phyloP scores from a whole-genome alignment of 2,329 filamentous ascomycete species.

The Didymella exigua region DNA sequence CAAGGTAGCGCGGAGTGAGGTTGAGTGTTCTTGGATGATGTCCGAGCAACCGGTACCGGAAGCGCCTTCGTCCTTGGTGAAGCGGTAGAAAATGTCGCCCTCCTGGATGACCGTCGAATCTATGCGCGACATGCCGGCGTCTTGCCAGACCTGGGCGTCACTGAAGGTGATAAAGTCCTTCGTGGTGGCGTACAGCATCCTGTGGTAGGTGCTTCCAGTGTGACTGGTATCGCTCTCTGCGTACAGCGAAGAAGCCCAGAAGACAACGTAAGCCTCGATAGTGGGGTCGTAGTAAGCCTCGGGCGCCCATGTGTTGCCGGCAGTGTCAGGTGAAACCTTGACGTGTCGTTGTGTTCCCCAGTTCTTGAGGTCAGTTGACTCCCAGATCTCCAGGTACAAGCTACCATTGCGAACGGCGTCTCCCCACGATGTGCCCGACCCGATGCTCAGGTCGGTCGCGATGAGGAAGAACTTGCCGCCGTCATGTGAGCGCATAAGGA shows the following conservation, averaged over 20 bases:
- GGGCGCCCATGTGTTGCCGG: conserved; percentile 62
- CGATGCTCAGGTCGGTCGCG: conserved; percentile 61
- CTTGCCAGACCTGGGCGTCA: conserved; percentile 58
- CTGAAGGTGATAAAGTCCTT: conserved; percentile 59
- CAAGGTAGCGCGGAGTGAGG: conserved; percentile 50
- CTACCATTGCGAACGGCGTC: conserved; percentile 56
- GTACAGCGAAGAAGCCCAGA: conserved; percentile 58
- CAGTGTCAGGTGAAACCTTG: conserved; percentile 55
- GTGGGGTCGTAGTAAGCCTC: conserved; percentile 58
- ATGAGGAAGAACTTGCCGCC: conserved; percentile 60
- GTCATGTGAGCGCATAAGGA: conserved; percentile 58
- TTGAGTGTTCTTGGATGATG: conserved; percentile 60
- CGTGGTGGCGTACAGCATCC: conserved; percentile 60
- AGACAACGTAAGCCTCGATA: conserved; percentile 52
- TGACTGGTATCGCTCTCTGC: conserved; percentile 50
- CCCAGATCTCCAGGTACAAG: conserved; percentile 60
- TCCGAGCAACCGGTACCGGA: conserved; percentile 58
- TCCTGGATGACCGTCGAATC: conserved; percentile 59
- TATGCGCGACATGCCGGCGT: conserved; percentile 58
- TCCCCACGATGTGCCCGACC: conserved; percentile 60
- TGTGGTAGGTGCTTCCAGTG: conserved; percentile 55
- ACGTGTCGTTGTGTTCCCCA: conserved; percentile 60
- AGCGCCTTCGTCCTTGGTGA: conserved; percentile 62
- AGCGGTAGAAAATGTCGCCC: conserved; percentile 55
- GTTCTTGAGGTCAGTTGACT: conserved; percentile 57